Percentiles rank a stretch among this genome's conserved stretches.
Conservation (phyloP, 2,329 filamentous ascomycete genomes). For the Knufia petricola region DNA sequence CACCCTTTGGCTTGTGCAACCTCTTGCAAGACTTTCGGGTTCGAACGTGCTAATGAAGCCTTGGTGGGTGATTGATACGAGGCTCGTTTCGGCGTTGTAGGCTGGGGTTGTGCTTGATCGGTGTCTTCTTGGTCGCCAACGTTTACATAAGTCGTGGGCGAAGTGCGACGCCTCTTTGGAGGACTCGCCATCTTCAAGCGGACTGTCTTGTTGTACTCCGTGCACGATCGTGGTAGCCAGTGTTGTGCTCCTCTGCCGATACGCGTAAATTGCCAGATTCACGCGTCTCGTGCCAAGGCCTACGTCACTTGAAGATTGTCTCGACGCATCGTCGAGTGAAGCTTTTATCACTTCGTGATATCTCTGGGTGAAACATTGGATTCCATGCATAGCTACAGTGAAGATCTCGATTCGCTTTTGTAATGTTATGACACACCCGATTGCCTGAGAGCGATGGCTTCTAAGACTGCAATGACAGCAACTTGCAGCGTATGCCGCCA, state of each 20-base stretch:
- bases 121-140: background rate
- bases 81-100: conserved; percentile 17
- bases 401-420: background rate
- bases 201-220: too few species aligned
- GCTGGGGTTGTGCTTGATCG: background rate
- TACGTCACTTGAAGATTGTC: background rate
- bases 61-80: conserved; percentile 24
- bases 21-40: conserved; percentile 20
- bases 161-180: conserved; percentile 3
- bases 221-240: background rate
- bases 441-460: background rate
- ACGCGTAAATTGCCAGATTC: background rate
- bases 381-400: too few species aligned
- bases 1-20: conserved; percentile 7
- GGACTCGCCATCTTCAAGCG: background rate
- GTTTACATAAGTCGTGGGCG: conserved; percentile 1
- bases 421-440: conserved; percentile 1
- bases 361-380: background rate
- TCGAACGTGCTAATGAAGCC: conserved; percentile 22
- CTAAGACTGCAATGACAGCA: background rate
- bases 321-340: background rate
- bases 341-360: background rate
- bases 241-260: background rate
- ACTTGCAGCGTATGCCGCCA: conserved; percentile 6
- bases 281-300: background rate